Percentiles rank a stretch among this genome's conserved stretches.
Conservation (phyloP, 148 eudicot species). For the Limonium bicolor region DNA sequence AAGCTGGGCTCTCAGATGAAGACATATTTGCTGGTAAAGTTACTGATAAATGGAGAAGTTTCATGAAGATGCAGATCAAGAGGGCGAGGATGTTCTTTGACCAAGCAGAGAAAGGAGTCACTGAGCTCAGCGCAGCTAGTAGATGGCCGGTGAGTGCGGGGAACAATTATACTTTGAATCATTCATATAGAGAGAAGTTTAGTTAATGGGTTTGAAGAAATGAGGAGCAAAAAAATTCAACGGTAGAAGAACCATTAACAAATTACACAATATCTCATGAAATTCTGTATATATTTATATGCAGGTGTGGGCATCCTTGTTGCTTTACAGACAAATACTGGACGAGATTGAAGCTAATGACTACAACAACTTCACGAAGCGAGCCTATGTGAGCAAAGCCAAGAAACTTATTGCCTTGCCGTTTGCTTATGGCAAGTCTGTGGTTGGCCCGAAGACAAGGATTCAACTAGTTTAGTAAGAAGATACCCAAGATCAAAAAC, state of each 20-base stretch:
- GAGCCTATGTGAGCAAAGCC: constrained; percentile 77
- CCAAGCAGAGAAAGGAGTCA: constrained; percentile 78
- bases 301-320: constrained; percentile 90
- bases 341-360: constrained; percentile 95
- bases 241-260: no score
- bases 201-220: no score
- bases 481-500: no score
- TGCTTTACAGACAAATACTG: constrained; percentile 67
- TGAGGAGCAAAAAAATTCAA: no score
- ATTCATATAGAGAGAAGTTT: no score
- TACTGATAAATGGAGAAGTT: constrained; percentile 85
- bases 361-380: constrained; percentile 76
- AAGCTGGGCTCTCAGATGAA: constrained; percentile 76
- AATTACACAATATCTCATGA: no score
- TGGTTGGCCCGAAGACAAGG: constrained; percentile 37
- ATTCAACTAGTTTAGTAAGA: constrained; percentile 16
- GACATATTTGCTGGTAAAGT: constrained; percentile 83
- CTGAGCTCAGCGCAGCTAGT: constrained; percentile 69
- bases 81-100: constrained; percentile 85
- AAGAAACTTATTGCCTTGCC: constrained; percentile 76
- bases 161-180: no score
- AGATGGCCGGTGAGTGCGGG: constrained; percentile 97
- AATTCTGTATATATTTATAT: no score
- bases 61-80: constrained; percentile 87
- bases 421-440: constrained; percentile 50